Evolutionary conservation across 345 rosid genomes (phyloP).

Genomic region (Psidium friedrichsthalianum): DNA sequence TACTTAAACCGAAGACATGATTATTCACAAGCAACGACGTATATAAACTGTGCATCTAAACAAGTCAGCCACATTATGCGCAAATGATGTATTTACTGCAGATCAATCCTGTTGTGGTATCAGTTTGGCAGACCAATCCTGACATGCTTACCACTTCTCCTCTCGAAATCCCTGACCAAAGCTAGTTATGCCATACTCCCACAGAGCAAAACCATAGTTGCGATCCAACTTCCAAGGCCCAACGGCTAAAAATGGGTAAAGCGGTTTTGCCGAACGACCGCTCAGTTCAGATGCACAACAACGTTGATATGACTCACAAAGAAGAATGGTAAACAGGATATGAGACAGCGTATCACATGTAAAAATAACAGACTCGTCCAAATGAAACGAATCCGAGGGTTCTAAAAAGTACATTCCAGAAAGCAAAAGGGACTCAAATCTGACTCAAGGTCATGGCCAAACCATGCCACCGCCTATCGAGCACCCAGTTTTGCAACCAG

Average conservation of each 20-base stretch:
- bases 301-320: not conserved
- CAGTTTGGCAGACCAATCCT: not conserved
- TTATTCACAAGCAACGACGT: not conserved
- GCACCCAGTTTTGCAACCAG: slow-evolving; percentile 40
- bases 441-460: not conserved
- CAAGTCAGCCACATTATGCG: not conserved
- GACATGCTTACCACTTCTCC: not conserved
- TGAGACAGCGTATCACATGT: not conserved
- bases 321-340: not conserved
- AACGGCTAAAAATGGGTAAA: not conserved
- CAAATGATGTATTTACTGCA: not conserved
- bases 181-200: not conserved
- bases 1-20: not conserved
- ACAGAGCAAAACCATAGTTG: not conserved
- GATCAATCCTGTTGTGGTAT: not conserved
- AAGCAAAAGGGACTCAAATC: not conserved
- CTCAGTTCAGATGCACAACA: not conserved
- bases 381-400: not conserved
- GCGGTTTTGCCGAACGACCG: not conserved
- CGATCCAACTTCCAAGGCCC: not conserved
- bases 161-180: not conserved
- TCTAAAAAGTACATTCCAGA: not conserved
- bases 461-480: slow-evolving; percentile 35
- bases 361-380: not conserved
- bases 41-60: not conserved